These are phyloP conservation scores for Magnusiomyces tetraspermus DNA, from an alignment of 1,139 yeast species.

Conservation along the genomic window DNA sequence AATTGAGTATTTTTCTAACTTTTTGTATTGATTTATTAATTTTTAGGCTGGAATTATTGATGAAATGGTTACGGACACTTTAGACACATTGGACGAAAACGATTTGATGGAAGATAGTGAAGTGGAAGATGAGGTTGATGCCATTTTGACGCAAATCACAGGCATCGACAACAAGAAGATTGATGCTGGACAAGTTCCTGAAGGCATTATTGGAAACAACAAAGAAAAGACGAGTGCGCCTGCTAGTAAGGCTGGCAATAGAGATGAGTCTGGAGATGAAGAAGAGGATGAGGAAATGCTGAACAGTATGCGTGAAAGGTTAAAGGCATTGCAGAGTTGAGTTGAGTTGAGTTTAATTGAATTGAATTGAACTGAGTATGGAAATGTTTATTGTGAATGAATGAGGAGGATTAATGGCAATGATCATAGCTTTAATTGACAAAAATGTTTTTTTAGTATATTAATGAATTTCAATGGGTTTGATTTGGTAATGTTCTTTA, in stretches of 20 bases:
- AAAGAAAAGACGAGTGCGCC: slow-evolving; percentile 19
- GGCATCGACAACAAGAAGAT: slow-evolving; percentile 42
- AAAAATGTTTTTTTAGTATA: too few relatives aligned
- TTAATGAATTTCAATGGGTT: too few relatives aligned
- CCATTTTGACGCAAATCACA: slow-evolving; percentile 45
- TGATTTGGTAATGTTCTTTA: too few relatives aligned
- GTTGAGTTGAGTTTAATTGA: too few relatives aligned
- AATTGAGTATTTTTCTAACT: neutral
- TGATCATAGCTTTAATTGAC: too few relatives aligned
- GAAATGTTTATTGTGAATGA: too few relatives aligned
- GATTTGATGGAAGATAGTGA: slow-evolving; percentile 60
- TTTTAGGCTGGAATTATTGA: slow-evolving; percentile 67
- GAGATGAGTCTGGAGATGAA: slow-evolving; percentile 40
- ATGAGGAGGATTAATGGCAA: too few relatives aligned
- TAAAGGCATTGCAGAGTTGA: slow-evolving; percentile 72
- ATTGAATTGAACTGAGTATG: too few relatives aligned
- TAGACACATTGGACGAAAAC: slow-evolving; percentile 60
- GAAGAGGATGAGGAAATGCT: slow-evolving; percentile 68
- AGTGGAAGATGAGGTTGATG: slow-evolving; percentile 61
- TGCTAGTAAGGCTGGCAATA: slow-evolving; percentile 55
- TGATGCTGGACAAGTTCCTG: slow-evolving; percentile 17
- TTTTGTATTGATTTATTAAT: neutral
- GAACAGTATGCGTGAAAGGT: slow-evolving; percentile 80
- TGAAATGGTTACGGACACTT: slow-evolving; percentile 90
- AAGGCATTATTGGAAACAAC: slow-evolving; percentile 12